These are phyloP conservation scores for Sclerotinia borealis DNA, from an alignment of 2,329 filamentous ascomycete species.

Conservation along the genomic window DNA sequence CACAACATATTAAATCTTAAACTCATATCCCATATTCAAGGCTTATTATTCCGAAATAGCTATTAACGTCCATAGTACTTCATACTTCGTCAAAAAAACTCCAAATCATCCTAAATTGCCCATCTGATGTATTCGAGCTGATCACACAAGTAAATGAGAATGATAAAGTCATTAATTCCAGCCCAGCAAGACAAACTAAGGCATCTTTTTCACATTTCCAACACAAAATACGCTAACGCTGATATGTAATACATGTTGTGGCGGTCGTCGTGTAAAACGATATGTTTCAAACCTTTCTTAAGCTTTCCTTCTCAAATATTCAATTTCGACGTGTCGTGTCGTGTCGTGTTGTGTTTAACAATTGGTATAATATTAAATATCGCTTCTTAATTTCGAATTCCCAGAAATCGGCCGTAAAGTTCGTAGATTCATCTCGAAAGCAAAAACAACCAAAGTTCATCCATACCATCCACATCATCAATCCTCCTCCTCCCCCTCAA, in stretches of 20 bases:
- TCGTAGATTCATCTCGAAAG: not conserved
- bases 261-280: not conserved
- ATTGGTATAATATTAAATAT: not conserved
- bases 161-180: not conserved
- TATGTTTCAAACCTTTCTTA: too few relatives aligned
- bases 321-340: too few relatives aligned
- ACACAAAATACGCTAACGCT: not conserved
- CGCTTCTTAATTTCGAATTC: not conserved
- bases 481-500: not conserved
- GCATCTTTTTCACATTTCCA: not conserved
- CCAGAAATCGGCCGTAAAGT: not conserved
- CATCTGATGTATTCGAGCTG: not conserved
- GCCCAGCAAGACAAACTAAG: not conserved
- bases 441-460: not conserved
- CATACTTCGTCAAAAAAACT: too few relatives aligned
- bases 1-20: too few relatives aligned
- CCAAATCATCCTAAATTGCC: not conserved
- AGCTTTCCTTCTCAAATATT: too few relatives aligned
- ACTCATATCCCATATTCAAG: too few relatives aligned
- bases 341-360: not conserved
- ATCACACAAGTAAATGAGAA: not conserved
- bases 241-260: not conserved
- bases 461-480: not conserved
- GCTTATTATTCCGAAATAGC: too few relatives aligned
- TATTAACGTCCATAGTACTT: too few relatives aligned